Base-by-base conservation (phyloP, 495 filamentous ascomycete genomes). In the Trypethelium eluteriae region DNA sequence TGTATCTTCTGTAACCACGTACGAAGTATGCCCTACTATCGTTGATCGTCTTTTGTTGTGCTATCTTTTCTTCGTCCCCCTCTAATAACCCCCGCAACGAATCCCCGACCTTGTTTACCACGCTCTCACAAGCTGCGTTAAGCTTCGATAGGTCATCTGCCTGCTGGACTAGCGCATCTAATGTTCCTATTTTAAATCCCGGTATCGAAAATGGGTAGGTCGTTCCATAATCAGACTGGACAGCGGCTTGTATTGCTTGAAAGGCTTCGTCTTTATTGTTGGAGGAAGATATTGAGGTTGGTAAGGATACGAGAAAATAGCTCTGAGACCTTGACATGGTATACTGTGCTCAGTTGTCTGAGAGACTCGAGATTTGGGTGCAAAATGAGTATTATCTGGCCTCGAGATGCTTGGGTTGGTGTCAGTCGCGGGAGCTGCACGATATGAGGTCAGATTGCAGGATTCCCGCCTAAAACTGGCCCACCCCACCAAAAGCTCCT, bases 131-230 rank as follows among this genome's bases (percentile, higher is more conserved):
- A 39, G 83, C 82, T 12, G 79, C 72, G 67, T 91, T 88, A 38
- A 98, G 85, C 84, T 98, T 98, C 41, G 88, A 84, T 50, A 98
- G 81, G 73, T 96, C 93, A 74, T 98, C 94, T 46, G 94, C 94
- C 74, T 98, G 93, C 79, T 95, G 90, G 36, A 98, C 92, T n/a
- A 98, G 80, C 50, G 89, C 91, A 77, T 98, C 94, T 62, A 98
- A 82, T 1, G 94, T 96, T 63, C 94, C 94, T 76, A 98, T 96
- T 80, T 98, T 98, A 82, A 98, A 96, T 49, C 89, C 88, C 2
- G 94, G 94, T 67, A 98, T 90, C 12, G 83, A 76, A 72, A 97
- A 97, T 7, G 88, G 86, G 61, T 85, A 80, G 25, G 90, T 86
- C 53, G 85, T 85, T 71, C 89, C 92, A 73, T 89, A 86, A 64